Base-by-base conservation (phyloP, 148 eudicot genomes). In the Suaeda aralocaspica region DNA sequence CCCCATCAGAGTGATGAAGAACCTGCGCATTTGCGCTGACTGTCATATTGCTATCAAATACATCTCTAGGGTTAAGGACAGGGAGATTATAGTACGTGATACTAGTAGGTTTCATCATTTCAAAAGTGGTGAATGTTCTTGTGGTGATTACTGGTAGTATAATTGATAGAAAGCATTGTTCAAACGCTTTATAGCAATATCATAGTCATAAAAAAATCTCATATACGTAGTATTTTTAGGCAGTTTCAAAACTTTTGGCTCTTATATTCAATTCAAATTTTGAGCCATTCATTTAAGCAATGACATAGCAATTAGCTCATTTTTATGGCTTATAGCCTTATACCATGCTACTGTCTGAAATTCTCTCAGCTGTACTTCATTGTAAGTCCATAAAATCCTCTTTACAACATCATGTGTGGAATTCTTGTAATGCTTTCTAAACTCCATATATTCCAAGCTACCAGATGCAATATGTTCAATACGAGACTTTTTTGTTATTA, bases 1-100 rank as follows among this genome's bases (percentile, higher is more conserved):
- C 36, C 83, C 91, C 5, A 88, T 92, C 16, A 83, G 96, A 77
- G 78, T 92, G 51, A 92, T 92, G 93, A 92, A 92, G 81, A 92
- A 92, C 66, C 66, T 92, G 80, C 83, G 93, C 2, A 82, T 92
- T 42, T 92, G 98, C 28, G 57, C 78, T 39, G 98, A 92, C 74
- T 92, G 96, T 64, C 97, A 92, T 81, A 80, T 51, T 21, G 93
- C 89, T 25, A 82, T 92, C 48, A 89, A 92, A 81, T 77, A 82
- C 71, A 86, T 89, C 73, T 90, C 96, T 10, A 72, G 77, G 72
- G 60, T 88, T 7, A 89, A 80, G 67, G 80, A 77, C 29, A 72
- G 96, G 59, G 93, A 86, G 66, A 92, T 92, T 55, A 67, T 89
- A 42, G 82, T 92, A 15, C 84, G 96, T 34, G 98, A 92, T 76